Base-by-base conservation (phyloP, 169 alveolate genomes). In the Plasmodium ovale region DNA sequence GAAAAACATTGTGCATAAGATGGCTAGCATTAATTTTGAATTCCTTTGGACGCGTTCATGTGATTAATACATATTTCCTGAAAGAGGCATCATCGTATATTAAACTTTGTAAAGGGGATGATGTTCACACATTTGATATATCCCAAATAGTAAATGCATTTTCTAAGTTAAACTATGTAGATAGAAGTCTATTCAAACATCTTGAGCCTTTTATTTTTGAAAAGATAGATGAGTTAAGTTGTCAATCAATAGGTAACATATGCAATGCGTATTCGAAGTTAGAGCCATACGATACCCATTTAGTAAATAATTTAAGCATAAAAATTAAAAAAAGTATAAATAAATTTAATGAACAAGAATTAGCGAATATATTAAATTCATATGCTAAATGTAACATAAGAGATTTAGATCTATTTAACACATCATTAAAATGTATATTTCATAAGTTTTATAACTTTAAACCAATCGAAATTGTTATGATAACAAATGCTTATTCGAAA, bases 401-500 rank as follows among this genome's bases (percentile, higher is more conserved):
- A 37, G 1, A 35, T 58, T n/a, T 29, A 14, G 65, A 73, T 73
- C 4, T 73, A 44, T 73, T 59, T 19, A 64, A 42, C 33, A 73
- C 29, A 59, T 58, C 62, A 1, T 39, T 73, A 49, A 44, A 44
- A 27, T 33, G 31, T 73, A 27, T 73, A 12, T 44, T 29, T 7
- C 16, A 16, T 37, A 73, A 21, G 27, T 59, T 58, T 73, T 23
- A 58, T 31, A 42, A 42, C 6, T 73, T 73, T 35, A 59, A 58
- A 16, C 71, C 88, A 12, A 51, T 73, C 12, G 88, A 73, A 73
- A 73, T 73, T 25, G 72, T 44, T 59, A 73, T 73, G 88, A 73
- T 73, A 14, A 64, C 72, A 19, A 73, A 73, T 59, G 62, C 88
- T 1, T 59, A 59, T 33, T 47, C 88, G 1, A 73, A 59, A 42